These are phyloP conservation scores for Digitaria exilis DNA, from an alignment of 202 grass and related monocot species.

Conservation along the genomic window DNA sequence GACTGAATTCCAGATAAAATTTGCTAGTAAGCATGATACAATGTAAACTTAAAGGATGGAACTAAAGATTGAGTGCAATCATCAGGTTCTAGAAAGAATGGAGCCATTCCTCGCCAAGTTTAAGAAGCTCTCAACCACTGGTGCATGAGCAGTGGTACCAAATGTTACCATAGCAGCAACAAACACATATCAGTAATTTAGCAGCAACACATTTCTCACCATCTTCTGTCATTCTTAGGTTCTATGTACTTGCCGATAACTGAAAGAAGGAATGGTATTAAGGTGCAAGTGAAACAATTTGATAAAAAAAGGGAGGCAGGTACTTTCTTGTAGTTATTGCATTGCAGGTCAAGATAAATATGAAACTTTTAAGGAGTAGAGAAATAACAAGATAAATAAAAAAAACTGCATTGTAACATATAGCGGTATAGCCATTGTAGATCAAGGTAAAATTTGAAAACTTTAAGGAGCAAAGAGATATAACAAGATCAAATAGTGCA, in stretches of 20 bases:
- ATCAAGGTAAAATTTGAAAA: slow-evolving; percentile 31
- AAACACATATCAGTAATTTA: neutral
- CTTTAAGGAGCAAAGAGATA: neutral
- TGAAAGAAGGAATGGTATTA: neutral
- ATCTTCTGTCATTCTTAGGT: neutral
- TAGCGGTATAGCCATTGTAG: neutral
- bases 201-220: slow-evolving; percentile 1
- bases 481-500: slow-evolving; percentile 8
- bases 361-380: neutral
- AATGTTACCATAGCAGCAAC: neutral
- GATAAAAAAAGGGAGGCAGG: neutral
- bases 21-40: neutral
- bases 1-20: neutral
- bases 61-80: neutral
- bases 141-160: neutral
- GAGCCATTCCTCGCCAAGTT: slow-evolving; percentile 1
- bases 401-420: neutral
- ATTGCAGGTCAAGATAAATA: neutral
- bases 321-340: slow-evolving; percentile 14
- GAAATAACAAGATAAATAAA: neutral
- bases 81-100: slow-evolving; percentile 22
- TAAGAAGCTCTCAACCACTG: neutral
- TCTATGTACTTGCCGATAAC: neutral
- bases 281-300: neutral
- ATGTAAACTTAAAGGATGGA: neutral